phyloP scores from a whole-genome alignment of 805 yeast species.

The Clavispora asparagi region DNA sequence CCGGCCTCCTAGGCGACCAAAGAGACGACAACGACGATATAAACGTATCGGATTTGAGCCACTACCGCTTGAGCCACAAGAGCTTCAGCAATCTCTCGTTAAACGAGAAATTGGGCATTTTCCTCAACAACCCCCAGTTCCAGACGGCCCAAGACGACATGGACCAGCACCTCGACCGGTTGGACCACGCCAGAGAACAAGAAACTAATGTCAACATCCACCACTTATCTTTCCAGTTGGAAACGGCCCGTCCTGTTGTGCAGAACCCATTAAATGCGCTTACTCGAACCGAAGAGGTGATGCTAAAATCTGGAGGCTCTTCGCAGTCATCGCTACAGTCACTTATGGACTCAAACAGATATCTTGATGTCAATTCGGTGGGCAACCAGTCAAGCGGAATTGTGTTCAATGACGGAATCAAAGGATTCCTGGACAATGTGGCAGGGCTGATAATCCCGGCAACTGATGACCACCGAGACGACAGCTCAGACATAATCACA shows the following conservation, averaged over 20 bases:
- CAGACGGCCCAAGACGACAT: slow-evolving; percentile 20
- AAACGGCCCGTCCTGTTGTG: slow-evolving; percentile 1
- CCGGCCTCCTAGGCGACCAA: slow-evolving; percentile 32
- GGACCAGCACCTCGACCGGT: slow-evolving; percentile 31
- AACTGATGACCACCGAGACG: slow-evolving; percentile 2
- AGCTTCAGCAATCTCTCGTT: slow-evolving; percentile 29
- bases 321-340: slow-evolving; percentile 34
- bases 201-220: slow-evolving; percentile 32
- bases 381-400: slow-evolving; percentile 20
- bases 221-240: slow-evolving; percentile 26
- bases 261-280: slow-evolving; percentile 33
- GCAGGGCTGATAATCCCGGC: slow-evolving; percentile 30
- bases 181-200: slow-evolving; percentile 20
- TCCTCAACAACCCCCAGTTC: slow-evolving; percentile 20
- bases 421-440: slow-evolving; percentile 36
- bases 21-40: slow-evolving; percentile 31
- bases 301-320: slow-evolving; percentile 22
- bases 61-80: slow-evolving; percentile 16
- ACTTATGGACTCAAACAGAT: slow-evolving; percentile 15
- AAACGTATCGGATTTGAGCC: slow-evolving; percentile 52
- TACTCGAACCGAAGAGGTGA: slow-evolving; percentile 19
- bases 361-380: slow-evolving; percentile 8
- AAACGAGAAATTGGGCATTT: slow-evolving; percentile 43
- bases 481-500: slow-evolving; percentile 5
- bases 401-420: slow-evolving; percentile 38